Evolutionary conservation across 495 filamentous ascomycete genomes (phyloP).

Genomic region (Podospora didyma): DNA sequence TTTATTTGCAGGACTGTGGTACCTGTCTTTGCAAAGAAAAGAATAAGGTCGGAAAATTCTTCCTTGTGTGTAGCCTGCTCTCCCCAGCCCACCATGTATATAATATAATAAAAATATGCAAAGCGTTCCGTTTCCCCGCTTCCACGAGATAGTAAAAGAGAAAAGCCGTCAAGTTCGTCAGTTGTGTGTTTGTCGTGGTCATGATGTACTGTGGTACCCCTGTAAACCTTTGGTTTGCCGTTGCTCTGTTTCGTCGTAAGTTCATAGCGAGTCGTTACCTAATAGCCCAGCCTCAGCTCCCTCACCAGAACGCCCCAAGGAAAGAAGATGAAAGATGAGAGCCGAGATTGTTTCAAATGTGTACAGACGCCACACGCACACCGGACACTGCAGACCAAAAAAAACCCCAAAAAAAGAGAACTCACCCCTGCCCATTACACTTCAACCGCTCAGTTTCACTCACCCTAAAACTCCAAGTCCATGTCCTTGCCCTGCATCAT

Average conservation of each 20-base stretch:
- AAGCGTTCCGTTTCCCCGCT: neutral
- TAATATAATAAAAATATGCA: neutral
- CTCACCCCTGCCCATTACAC: neutral
- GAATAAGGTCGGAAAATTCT: neutral
- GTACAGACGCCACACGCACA: too few species aligned
- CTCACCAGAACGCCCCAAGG: neutral
- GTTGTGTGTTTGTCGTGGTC: neutral
- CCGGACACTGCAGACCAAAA: neutral
- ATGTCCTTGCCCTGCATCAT: slow-evolving; percentile 54
- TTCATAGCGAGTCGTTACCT: neutral
- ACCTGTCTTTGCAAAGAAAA: neutral
- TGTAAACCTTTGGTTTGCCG: neutral
- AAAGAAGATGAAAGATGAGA: too few species aligned
- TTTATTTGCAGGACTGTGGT: slow-evolving; percentile 6
- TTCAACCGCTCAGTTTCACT: neutral
- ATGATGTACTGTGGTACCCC: neutral
- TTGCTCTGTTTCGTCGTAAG: neutral
- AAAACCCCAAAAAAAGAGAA: neutral
- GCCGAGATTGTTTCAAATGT: too few species aligned
- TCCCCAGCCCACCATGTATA: neutral
- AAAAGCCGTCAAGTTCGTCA: neutral
- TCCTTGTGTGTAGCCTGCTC: neutral
- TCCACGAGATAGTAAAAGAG: neutral
- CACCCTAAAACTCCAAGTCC: slow-evolving; percentile 27
- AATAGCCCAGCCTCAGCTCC: neutral